phyloP scores from a whole-genome alignment of 2,329 filamentous ascomycete genomes.

The Aspergillus sergii region DNA sequence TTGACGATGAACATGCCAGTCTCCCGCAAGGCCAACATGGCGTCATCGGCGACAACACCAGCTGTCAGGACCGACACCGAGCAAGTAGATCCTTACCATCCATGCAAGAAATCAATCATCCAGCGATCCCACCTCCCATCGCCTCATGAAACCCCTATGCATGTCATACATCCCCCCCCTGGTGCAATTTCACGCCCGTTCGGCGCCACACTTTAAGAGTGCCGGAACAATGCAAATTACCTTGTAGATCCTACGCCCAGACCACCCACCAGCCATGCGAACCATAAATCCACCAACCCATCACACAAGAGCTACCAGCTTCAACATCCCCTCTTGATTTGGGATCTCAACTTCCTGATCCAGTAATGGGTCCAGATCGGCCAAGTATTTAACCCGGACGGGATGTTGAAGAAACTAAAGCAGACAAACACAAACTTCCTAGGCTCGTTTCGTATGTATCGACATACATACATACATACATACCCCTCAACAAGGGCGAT shows the following conservation, averaged over 20 bases:
- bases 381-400: not conserved
- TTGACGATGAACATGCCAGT: not conserved
- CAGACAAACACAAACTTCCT: not conserved
- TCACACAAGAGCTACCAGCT: not conserved
- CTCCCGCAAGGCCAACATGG: not conserved
- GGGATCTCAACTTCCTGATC: not conserved
- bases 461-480: not conserved
- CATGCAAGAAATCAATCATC: not conserved
- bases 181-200: not conserved
- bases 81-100: not conserved
- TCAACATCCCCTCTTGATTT: not conserved
- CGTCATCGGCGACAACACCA: not conserved
- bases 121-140: not conserved
- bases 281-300: not conserved
- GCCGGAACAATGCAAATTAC: not conserved
- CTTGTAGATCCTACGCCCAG: constrained; percentile 1
- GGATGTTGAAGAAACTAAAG: not conserved
- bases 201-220: not conserved
- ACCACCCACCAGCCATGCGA: not conserved
- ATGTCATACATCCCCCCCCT: not conserved
- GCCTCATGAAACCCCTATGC: not conserved
- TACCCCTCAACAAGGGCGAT: constrained; percentile 3
- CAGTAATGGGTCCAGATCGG: not conserved
- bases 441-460: not conserved
- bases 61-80: not conserved